Conservation (phyloP, 139 green algal species). For the Picochlorum sp. region DNA sequence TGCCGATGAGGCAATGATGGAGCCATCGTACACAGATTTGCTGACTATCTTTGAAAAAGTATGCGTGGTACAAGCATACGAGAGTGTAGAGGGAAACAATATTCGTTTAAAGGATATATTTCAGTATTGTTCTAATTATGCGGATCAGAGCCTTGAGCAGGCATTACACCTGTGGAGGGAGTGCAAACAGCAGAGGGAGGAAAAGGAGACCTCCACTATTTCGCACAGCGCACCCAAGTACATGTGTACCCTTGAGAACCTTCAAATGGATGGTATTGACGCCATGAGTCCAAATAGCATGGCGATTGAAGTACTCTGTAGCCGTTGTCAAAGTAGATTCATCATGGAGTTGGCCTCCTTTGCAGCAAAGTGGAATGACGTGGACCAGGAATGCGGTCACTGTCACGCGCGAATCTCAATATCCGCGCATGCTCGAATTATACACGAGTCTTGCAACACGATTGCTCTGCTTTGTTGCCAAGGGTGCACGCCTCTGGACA, state of each 20-base stretch:
- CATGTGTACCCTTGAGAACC: neutral
- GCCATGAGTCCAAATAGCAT: neutral
- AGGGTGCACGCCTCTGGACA: constrained; percentile 27
- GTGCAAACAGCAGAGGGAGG: too few species aligned
- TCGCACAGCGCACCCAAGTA: neutral
- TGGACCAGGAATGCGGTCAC: constrained; percentile 13
- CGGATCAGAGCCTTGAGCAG: neutral
- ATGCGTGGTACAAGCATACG: neutral
- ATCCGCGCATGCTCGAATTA: constrained; percentile 12
- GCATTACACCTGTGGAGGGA: neutral
- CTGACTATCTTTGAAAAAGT: neutral
- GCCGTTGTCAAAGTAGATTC: constrained; percentile 2
- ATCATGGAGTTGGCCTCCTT: constrained; percentile 6
- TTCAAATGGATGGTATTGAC: constrained; percentile 12
- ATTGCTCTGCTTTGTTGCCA: constrained; percentile 18
- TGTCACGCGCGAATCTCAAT: constrained; percentile 23
- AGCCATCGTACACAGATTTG: neutral
- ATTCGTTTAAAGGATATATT: neutral
- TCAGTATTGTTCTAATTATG: neutral
- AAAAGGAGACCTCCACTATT: too few species aligned
- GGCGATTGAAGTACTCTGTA: constrained; percentile 7
- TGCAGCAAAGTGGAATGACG: neutral
- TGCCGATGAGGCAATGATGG: neutral
- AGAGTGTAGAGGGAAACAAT: neutral
- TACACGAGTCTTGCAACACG: constrained; percentile 33